phyloP scores from a whole-genome alignment of 176 grass and related monocot species.

The Alopecurus myosuroides region DNA sequence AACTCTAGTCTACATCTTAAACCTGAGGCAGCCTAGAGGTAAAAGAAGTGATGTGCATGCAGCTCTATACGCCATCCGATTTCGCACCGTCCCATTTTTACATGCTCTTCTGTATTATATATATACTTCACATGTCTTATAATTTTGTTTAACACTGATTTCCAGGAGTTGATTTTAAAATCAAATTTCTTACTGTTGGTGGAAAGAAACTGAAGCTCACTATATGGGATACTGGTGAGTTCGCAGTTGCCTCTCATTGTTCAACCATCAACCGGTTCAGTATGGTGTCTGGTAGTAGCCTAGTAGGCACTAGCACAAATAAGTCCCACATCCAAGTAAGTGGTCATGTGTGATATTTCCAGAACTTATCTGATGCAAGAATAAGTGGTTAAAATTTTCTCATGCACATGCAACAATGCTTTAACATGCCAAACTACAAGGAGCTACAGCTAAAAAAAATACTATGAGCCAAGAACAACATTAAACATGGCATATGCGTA shows the following conservation, averaged over 20 bases:
- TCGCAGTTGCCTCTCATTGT: neutral
- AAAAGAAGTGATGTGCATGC: neutral
- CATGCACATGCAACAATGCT: neutral
- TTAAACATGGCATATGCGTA: neutral
- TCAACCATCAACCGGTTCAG: neutral
- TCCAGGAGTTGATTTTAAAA: slow-evolving; percentile 95
- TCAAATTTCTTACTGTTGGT: slow-evolving; percentile 75
- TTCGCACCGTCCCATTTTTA: neutral
- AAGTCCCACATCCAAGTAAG: neutral
- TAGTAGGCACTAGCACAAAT: neutral
- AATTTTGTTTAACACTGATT: slow-evolving; percentile 29
- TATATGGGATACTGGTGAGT: slow-evolving; percentile 96
- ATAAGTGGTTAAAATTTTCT: neutral
- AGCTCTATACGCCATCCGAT: neutral
- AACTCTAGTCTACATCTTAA: neutral
- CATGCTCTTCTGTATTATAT: neutral
- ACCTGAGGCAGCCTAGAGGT: neutral
- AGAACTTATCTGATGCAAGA: neutral
- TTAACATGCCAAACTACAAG: neutral
- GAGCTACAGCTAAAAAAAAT: neutral
- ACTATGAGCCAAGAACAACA: neutral
- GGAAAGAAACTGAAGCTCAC: slow-evolving; percentile 92
- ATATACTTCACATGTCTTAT: neutral
- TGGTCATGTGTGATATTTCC: neutral
- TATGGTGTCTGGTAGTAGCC: neutral